These are phyloP conservation scores for Sarcodon aspratus DNA, from an alignment of 768 basidiomycete species.

Conservation along the genomic window DNA sequence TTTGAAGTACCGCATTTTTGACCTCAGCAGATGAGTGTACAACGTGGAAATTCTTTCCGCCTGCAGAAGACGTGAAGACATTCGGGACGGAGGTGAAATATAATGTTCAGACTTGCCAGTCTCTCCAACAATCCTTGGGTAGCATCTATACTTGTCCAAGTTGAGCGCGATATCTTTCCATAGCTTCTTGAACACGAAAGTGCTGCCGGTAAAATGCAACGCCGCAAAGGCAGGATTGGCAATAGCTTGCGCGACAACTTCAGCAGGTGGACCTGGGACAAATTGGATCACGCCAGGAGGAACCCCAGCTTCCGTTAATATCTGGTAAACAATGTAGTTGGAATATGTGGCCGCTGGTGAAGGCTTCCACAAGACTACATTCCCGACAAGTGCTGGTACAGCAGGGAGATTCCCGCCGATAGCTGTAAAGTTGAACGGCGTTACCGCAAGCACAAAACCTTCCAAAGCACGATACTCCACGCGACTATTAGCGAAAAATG, in stretches of 20 bases:
- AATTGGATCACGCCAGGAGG: slow-evolving; percentile 96
- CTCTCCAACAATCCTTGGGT: slow-evolving; percentile 95
- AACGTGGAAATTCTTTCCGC: slow-evolving; percentile 98
- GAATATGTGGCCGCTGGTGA: slow-evolving; percentile 93
- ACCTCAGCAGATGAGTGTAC: slow-evolving; percentile 83
- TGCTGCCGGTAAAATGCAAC: slow-evolving; percentile 95
- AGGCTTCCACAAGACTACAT: slow-evolving; percentile 95
- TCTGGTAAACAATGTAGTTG: slow-evolving; percentile 86
- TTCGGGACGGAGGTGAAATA: background rate
- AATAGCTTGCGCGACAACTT: slow-evolving; percentile 80
- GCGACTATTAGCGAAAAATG: slow-evolving; percentile 42
- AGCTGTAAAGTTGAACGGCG: slow-evolving; percentile 98
- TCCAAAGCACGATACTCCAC: slow-evolving; percentile 96
- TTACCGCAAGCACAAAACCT: slow-evolving; percentile 95
- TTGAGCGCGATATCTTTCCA: slow-evolving; percentile 95
- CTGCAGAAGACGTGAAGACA: slow-evolving; percentile 8
- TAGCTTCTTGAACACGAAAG: slow-evolving; percentile 85
- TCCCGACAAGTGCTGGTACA: slow-evolving; percentile 91
- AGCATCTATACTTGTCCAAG: slow-evolving; percentile 76
- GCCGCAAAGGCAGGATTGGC: slow-evolving; percentile 71
- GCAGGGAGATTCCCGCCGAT: slow-evolving; percentile 89
- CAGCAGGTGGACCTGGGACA: slow-evolving; percentile 78
- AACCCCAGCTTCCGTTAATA: slow-evolving; percentile 88
- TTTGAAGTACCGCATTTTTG: slow-evolving; percentile 82
- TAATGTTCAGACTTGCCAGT: slow-evolving; percentile 37